phyloP scores from a whole-genome alignment of 2,329 filamentous ascomycete genomes.

The Trichoderma sp. region DNA sequence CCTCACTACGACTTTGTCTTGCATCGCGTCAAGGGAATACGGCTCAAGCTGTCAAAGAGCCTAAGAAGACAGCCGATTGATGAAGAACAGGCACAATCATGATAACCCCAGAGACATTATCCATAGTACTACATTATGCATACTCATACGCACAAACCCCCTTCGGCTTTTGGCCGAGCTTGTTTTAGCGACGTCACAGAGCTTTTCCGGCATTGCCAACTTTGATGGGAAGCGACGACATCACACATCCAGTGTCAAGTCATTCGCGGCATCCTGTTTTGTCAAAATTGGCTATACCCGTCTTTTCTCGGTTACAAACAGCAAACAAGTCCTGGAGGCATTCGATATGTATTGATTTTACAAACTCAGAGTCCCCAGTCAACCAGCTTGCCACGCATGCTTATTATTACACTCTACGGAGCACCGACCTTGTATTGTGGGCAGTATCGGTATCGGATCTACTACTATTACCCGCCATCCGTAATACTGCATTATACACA shows the following conservation, averaged over 20 bases:
- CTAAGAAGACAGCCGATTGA: not conserved
- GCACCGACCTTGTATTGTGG: not conserved
- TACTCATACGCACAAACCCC: not conserved
- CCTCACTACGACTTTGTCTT: not conserved
- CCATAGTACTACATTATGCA: not conserved
- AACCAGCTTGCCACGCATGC: not conserved
- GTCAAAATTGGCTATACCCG: not conserved
- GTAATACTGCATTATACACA: not conserved
- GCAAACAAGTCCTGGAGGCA: not conserved
- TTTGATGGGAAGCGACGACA: not conserved
- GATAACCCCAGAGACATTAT: not conserved
- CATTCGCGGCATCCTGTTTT: not conserved
- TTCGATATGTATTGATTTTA: not conserved
- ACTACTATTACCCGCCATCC: not conserved
- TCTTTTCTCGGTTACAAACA: not conserved
- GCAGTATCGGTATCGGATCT: not conserved
- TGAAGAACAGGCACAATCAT: not conserved
- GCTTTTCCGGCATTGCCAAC: not conserved
- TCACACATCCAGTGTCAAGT: not conserved
- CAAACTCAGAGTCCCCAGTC: not conserved
- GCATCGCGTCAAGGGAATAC: not conserved
- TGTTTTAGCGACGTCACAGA: conserved; percentile 15
- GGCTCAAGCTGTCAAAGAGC: not conserved
- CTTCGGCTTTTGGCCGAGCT: conserved; percentile 19
- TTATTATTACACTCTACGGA: not conserved